These are phyloP conservation scores for Aspergillus brunneoviolaceus DNA, from an alignment of 2,329 filamentous ascomycete species.

Conservation along the genomic window DNA sequence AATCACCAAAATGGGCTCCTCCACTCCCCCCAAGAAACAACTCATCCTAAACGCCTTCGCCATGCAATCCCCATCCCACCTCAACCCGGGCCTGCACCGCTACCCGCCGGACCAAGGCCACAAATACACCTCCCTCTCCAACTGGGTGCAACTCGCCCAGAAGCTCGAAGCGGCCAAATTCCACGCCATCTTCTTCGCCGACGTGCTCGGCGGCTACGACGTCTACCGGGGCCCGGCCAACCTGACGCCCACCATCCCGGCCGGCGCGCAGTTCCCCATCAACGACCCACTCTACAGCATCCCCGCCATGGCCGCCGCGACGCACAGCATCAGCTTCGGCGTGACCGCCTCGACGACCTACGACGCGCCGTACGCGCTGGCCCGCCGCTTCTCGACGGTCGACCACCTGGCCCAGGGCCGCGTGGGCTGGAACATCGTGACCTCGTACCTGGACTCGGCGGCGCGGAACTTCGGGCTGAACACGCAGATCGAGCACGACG, in stretches of 20 bases:
- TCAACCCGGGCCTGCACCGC: constrained; percentile 45
- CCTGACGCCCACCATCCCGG: constrained; percentile 38
- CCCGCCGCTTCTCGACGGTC: constrained; percentile 54
- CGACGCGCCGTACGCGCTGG: constrained; percentile 56
- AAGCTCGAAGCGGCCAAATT: constrained; percentile 51
- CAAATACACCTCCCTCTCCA: constrained; percentile 44
- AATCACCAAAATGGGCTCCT: background rate
- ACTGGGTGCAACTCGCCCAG: constrained; percentile 51
- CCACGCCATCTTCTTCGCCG: constrained; percentile 54
- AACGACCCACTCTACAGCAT: constrained; percentile 45
- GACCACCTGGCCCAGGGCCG: constrained; percentile 54
- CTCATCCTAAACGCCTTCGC: constrained; percentile 51
- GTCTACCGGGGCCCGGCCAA: constrained; percentile 47
- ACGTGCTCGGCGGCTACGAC: constrained; percentile 50
- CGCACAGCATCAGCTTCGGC: constrained; percentile 50
- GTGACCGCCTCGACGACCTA: constrained; percentile 57
- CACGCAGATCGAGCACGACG: constrained; percentile 50
- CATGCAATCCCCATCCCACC: constrained; percentile 49
- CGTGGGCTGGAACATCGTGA: constrained; percentile 56
- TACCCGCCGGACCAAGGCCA: constrained; percentile 37
- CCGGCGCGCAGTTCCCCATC: constrained; percentile 45
- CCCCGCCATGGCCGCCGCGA: constrained; percentile 49
- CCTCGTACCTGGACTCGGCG: constrained; percentile 49
- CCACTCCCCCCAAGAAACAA: constrained; percentile 28
- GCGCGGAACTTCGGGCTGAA: constrained; percentile 50